These are phyloP conservation scores for Collybia sordida DNA, from an alignment of 768 basidiomycete species.

Conservation along the genomic window DNA sequence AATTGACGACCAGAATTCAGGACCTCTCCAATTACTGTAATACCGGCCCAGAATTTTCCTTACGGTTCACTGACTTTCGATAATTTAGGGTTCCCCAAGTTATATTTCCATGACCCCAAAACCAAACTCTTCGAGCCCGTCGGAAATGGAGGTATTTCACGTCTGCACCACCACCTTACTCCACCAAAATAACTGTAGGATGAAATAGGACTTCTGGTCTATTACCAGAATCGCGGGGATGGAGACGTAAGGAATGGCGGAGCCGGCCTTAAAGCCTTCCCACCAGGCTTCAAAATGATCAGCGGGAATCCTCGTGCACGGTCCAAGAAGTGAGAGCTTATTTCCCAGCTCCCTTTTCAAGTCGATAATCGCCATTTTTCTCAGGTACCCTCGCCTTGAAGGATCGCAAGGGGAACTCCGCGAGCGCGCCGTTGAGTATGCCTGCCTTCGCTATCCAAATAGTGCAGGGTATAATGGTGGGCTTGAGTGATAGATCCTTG, in stretches of 20 bases:
- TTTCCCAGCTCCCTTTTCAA: neutral
- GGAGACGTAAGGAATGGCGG: constrained; percentile 38
- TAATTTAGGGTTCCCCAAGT: constrained; percentile 36
- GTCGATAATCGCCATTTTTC: neutral
- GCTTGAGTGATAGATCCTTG: neutral
- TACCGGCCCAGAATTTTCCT: neutral
- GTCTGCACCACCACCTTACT: neutral
- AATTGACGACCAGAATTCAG: constrained; percentile 13
- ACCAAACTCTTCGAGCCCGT: constrained; percentile 36
- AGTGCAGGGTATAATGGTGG: constrained; percentile 27
- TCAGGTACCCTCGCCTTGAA: constrained; percentile 25
- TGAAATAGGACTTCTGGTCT: constrained; percentile 33
- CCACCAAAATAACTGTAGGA: neutral
- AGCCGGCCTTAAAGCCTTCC: constrained; percentile 39
- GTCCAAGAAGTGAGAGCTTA: constrained; percentile 27
- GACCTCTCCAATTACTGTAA: constrained; percentile 42
- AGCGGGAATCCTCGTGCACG: constrained; percentile 38
- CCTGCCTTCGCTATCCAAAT: constrained; percentile 37
- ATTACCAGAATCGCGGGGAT: constrained; percentile 41
- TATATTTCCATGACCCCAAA: constrained; percentile 40
- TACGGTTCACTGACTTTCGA: neutral
- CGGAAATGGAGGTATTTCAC: constrained; percentile 31
- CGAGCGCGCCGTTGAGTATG: constrained; percentile 38
- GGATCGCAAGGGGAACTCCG: constrained; percentile 40
- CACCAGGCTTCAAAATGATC: constrained; percentile 43